Percentiles rank a stretch among this genome's conserved stretches.
These are phyloP conservation scores for Plasmodium billcollinsi DNA, from an alignment of 169 alveolate species.

Conservation along the genomic window DNA sequence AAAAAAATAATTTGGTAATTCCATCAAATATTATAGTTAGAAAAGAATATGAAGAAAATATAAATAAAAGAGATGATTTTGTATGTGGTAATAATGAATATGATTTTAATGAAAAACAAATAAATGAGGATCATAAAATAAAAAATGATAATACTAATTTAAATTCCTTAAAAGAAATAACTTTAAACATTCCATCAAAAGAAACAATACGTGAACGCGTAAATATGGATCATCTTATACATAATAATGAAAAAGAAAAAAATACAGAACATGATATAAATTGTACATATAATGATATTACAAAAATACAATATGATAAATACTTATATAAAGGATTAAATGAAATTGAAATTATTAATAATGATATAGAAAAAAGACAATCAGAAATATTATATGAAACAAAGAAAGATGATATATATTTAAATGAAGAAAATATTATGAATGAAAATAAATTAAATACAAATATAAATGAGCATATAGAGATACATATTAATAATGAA, in stretches of 20 bases:
- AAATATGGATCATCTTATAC: too few species aligned
- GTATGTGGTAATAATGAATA: neutral
- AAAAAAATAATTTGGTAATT: too few species aligned
- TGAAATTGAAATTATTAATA: too few species aligned
- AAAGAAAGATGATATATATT: too few species aligned
- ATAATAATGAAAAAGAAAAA: too few species aligned
- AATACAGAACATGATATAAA: too few species aligned
- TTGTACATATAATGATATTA: too few species aligned
- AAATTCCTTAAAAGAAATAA: neutral
- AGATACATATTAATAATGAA: neutral
- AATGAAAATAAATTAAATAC: neutral
- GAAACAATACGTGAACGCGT: neutral
- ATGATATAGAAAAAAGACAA: too few species aligned
- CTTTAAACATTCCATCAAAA: neutral
- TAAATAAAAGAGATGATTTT: neutral
- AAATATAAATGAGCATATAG: neutral
- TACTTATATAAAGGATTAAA: too few species aligned
- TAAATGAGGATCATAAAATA: neutral
- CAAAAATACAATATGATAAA: too few species aligned
- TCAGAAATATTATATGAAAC: too few species aligned
- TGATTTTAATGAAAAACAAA: neutral
- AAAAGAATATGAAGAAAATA: neutral
- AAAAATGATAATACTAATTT: slow-evolving; percentile 4
- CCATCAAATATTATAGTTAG: too few species aligned
- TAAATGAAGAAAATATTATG: neutral